These are phyloP conservation scores for Naganishia sp. DNA, from an alignment of 1,284 basidiomycete genomes.

Conservation along the genomic window DNA sequence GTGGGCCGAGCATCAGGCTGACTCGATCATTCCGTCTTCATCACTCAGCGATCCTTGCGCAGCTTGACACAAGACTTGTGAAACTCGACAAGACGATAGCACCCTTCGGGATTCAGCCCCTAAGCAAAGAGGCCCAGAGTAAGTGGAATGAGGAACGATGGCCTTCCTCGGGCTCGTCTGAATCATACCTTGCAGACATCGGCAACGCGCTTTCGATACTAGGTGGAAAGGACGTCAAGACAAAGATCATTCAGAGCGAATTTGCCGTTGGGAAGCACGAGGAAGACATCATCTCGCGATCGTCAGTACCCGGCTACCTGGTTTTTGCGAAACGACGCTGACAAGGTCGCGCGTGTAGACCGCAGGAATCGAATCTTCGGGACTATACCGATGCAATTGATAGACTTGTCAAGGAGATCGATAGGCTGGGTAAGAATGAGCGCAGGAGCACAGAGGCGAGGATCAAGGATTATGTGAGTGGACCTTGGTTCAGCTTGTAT, in stretches of 20 bases:
- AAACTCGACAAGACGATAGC: slow-evolving; percentile 52
- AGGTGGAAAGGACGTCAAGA: slow-evolving; percentile 30
- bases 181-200: slow-evolving; percentile 38
- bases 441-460: slow-evolving; percentile 46
- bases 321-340: neutral
- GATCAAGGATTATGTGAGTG: slow-evolving; percentile 47
- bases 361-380: slow-evolving; percentile 35
- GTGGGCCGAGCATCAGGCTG: neutral
- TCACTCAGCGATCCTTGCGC: slow-evolving; percentile 46
- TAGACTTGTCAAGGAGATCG: slow-evolving; percentile 47
- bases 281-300: slow-evolving; percentile 31
- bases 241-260: slow-evolving; percentile 33
- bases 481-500: neutral
- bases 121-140: slow-evolving; percentile 39
- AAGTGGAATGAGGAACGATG: neutral
- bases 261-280: slow-evolving; percentile 30
- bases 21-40: neutral
- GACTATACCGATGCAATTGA: slow-evolving; percentile 50
- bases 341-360: slow-evolving; percentile 11
- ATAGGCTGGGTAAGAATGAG: slow-evolving; percentile 48
- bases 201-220: slow-evolving; percentile 38
- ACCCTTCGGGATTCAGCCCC: slow-evolving; percentile 49
- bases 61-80: slow-evolving; percentile 50
- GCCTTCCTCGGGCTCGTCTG: no score
- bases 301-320: slow-evolving; percentile 9